These are phyloP conservation scores for Ceratobasidium papillatum DNA, from an alignment of 1,284 basidiomycete genomes.

Conservation along the genomic window DNA sequence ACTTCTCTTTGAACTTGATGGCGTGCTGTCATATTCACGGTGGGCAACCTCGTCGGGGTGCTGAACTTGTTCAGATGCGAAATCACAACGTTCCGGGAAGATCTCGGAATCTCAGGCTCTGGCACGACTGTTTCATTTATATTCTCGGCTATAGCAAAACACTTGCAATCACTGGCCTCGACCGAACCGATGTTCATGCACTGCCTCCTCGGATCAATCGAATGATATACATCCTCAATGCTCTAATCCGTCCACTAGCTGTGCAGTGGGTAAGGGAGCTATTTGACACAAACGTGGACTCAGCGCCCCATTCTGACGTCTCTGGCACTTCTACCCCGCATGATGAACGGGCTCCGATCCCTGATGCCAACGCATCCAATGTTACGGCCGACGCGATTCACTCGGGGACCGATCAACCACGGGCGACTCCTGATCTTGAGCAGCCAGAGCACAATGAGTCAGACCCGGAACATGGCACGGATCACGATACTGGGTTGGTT, in stretches of 20 bases:
- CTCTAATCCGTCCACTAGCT: background rate
- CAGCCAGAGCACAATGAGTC: too few species aligned
- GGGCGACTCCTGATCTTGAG: too few species aligned
- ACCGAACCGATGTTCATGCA: constrained; percentile 1
- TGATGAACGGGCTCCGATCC: too few species aligned
- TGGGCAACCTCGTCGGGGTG: background rate
- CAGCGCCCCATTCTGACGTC: background rate
- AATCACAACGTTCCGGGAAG: background rate
- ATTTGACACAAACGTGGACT: background rate
- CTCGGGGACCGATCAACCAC: too few species aligned
- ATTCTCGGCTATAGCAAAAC: constrained; percentile 9
- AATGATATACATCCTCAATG: background rate
- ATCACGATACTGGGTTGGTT: too few species aligned
- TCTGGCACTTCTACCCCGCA: background rate
- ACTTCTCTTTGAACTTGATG: background rate
- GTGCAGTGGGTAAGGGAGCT: background rate
- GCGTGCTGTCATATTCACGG: background rate
- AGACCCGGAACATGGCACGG: too few species aligned
- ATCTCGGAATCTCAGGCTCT: background rate
- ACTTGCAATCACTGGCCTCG: background rate
- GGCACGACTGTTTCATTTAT: background rate
- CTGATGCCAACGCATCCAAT: too few species aligned
- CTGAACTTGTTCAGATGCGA: background rate
- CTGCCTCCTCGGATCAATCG: background rate
- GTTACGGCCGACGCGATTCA: too few species aligned